Conservation (phyloP, 1,284 basidiomycete genomes). For the Tilletia horrida region DNA sequence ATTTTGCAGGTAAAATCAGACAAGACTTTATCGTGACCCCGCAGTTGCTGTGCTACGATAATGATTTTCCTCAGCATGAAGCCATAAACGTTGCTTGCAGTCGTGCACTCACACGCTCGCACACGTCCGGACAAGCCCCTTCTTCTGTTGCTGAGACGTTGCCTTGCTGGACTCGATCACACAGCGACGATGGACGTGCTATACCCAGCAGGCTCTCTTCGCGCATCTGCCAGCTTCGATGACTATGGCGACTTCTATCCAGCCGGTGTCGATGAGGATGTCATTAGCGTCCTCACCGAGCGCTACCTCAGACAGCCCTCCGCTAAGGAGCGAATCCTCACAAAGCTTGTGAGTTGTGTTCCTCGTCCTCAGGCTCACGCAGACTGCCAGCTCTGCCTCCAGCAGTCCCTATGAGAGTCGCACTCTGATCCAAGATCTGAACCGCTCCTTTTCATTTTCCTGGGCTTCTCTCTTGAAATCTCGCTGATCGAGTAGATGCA, state of each 20-base stretch:
- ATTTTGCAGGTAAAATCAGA: too few relatives aligned
- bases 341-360: conserved; percentile 28
- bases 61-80: not conserved
- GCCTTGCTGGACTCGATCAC: not conserved
- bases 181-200: conserved; percentile 4
- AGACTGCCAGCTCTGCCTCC: not conserved
- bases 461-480: too few relatives aligned
- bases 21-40: too few relatives aligned
- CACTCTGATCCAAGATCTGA: too few relatives aligned
- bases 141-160: too few relatives aligned
- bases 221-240: not conserved
- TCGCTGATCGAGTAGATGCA: conserved; percentile 13
- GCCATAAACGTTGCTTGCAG: not conserved
- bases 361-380: not conserved
- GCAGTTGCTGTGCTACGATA: too few relatives aligned
- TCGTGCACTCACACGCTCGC: not conserved
- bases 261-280: conserved; percentile 10
- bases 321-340: conserved; percentile 44
- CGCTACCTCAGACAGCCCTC: conserved; percentile 40
- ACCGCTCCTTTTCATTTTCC: too few relatives aligned
- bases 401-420: too few relatives aligned
- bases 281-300: conserved; percentile 24
- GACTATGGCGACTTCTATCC: conserved; percentile 11
- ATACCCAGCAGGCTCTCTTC: not conserved
- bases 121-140: not conserved